Percentiles rank a stretch among this genome's conserved stretches.
Conservation (phyloP, 345 rosid species). For the Litchi chinensis region DNA sequence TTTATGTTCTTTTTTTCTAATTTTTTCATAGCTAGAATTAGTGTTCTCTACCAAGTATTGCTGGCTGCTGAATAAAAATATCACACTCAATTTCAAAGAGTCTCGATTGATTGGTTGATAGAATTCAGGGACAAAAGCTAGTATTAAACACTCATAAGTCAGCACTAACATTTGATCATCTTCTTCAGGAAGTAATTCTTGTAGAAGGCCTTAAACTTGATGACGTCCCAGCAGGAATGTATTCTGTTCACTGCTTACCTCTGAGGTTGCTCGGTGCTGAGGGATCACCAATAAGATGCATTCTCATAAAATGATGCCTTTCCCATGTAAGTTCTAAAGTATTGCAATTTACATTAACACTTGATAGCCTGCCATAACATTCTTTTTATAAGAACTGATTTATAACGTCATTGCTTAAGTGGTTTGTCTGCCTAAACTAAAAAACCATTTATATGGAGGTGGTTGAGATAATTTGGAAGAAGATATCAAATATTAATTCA, state of each 20-base stretch:
- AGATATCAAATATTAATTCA: neutral
- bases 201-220: conserved; percentile 76
- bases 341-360: neutral
- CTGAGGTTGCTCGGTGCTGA: conserved; percentile 68
- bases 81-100: neutral
- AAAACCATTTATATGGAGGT: neutral
- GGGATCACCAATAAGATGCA: conserved; percentile 77
- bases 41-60: neutral
- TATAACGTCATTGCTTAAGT: neutral
- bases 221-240: conserved; percentile 54
- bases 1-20: neutral
- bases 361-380: neutral
- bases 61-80: neutral
- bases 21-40: neutral
- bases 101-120: neutral
- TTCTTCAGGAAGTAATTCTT: conserved; percentile 56
- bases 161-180: neutral
- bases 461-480: neutral
- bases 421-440: neutral
- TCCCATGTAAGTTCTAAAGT: neutral
- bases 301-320: conserved; percentile 58
- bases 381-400: no score
- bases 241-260: conserved; percentile 72
- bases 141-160: neutral
- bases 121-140: neutral